Evolutionary conservation across 129 eudicot species (phyloP).

Genomic region (Glebionis coronaria): DNA sequence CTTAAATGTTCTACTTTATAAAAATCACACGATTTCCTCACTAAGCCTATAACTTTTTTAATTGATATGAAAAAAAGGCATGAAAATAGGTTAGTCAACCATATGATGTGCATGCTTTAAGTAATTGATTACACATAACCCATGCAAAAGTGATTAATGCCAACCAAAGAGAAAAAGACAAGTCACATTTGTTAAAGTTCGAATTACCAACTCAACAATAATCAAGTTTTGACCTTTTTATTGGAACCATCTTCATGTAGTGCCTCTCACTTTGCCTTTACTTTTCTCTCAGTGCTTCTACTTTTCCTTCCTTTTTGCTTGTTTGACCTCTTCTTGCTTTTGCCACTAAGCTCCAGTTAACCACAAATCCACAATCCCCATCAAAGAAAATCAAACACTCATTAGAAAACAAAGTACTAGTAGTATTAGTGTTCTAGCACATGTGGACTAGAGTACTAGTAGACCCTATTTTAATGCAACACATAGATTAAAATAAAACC

Average conservation of each 20-base stretch:
- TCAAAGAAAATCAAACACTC: not conserved
- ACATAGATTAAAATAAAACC: not conserved
- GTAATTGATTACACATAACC: conserved; percentile 27
- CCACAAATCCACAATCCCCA: conserved; percentile 20
- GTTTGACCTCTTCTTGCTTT: conserved; percentile 1
- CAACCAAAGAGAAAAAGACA: conserved; percentile 34
- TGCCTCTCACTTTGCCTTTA: conserved; percentile 20
- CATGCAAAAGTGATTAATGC: conserved; percentile 37
- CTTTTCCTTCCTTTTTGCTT: conserved; percentile 14
- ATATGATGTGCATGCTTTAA: conserved; percentile 28
- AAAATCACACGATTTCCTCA: too few relatives aligned
- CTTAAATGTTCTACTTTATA: too few relatives aligned
- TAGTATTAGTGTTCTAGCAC: too few relatives aligned
- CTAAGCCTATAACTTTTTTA: too few relatives aligned
- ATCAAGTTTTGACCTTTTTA: conserved; percentile 30
- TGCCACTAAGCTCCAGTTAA: conserved; percentile 1
- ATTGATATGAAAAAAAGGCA: not conserved
- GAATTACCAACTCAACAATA: conserved; percentile 22
- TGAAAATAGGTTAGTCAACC: conserved; percentile 25
- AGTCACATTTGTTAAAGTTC: conserved; percentile 21
- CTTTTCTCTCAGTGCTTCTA: conserved; percentile 14
- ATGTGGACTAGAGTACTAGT: too few relatives aligned
- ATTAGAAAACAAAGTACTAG: not conserved
- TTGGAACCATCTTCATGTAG: conserved; percentile 20
- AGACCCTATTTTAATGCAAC: not conserved